phyloP scores from a whole-genome alignment of 2,329 filamentous ascomycete species.

The Reticulascus tulasneorum region DNA sequence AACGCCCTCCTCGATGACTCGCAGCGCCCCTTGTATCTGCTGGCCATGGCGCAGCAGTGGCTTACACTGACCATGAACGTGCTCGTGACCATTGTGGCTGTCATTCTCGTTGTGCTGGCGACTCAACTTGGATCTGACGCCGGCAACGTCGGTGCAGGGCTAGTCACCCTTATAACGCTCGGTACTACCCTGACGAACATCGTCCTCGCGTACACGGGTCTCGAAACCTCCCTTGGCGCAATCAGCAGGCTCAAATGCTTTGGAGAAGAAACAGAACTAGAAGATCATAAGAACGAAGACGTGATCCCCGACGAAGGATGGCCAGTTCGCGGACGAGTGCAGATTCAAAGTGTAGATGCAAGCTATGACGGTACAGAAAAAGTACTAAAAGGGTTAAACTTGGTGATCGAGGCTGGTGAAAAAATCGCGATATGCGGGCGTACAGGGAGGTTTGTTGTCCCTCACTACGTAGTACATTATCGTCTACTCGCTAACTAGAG shows the following conservation, averaged over 20 bases:
- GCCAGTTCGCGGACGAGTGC: constrained; percentile 24
- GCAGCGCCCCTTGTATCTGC: constrained; percentile 53
- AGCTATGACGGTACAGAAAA: not conserved
- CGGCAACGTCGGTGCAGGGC: constrained; percentile 32
- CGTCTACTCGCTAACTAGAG: not conserved
- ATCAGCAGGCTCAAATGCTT: constrained; percentile 23
- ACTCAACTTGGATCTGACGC: constrained; percentile 34
- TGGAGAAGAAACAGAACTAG: constrained; percentile 16
- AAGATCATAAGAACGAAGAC: constrained; percentile 14
- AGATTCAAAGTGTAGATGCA: constrained; percentile 25
- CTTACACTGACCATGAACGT: constrained; percentile 46
- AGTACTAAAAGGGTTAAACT: not conserved
- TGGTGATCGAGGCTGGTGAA: constrained; percentile 24
- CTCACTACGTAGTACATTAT: not conserved
- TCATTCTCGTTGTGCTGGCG: constrained; percentile 43
- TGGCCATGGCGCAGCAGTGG: constrained; percentile 56
- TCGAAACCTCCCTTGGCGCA: constrained; percentile 24
- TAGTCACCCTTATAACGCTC: constrained; percentile 34
- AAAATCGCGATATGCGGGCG: constrained; percentile 33
- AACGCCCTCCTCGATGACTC: constrained; percentile 46
- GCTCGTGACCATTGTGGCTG: constrained; percentile 43
- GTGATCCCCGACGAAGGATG: constrained; percentile 18
- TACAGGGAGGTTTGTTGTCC: constrained; percentile 19
- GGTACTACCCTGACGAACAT: constrained; percentile 24
- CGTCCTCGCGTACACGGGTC: constrained; percentile 26